Percentiles rank a stretch among this genome's conserved stretches.
These are phyloP conservation scores for Aschersonia sp. DNA, from an alignment of 2,329 filamentous ascomycete species.

Conservation along the genomic window DNA sequence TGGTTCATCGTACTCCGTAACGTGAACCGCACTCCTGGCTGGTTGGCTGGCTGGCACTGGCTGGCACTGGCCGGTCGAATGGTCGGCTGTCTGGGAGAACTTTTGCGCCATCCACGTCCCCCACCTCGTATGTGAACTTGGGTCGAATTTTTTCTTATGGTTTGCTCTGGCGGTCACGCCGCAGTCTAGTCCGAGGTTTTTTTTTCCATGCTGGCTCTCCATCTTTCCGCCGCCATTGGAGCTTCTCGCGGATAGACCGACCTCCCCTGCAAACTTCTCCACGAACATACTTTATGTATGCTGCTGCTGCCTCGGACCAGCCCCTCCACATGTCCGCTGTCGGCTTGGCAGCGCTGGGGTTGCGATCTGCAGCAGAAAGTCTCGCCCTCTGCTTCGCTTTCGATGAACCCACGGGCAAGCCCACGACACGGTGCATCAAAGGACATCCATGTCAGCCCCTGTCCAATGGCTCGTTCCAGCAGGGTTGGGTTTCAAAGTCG, in stretches of 20 bases:
- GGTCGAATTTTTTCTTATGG: too few relatives aligned
- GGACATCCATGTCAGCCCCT: not conserved
- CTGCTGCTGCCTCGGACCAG: not conserved
- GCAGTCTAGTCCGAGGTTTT: too few relatives aligned
- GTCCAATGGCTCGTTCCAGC: not conserved
- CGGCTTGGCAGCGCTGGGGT: not conserved
- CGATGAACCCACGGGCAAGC: not conserved
- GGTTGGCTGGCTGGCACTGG: not conserved
- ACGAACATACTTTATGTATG: not conserved
- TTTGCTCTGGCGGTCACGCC: too few relatives aligned
- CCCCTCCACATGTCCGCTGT: not conserved
- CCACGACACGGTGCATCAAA: not conserved
- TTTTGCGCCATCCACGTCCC: too few relatives aligned
- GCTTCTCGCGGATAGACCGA: not conserved
- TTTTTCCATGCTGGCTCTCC: not conserved
- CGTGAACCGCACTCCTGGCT: not conserved
- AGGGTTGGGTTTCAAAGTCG: conserved; percentile 3
- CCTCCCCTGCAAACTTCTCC: not conserved
- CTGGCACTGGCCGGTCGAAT: too few relatives aligned
- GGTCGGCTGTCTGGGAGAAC: too few relatives aligned
- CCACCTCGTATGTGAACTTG: too few relatives aligned
- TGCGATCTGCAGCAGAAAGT: not conserved
- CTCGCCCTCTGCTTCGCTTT: not conserved
- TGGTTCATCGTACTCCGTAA: not conserved
- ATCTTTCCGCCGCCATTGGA: not conserved